phyloP scores from a whole-genome alignment of 495 filamentous ascomycete species.

The Evernia prunastri region DNA sequence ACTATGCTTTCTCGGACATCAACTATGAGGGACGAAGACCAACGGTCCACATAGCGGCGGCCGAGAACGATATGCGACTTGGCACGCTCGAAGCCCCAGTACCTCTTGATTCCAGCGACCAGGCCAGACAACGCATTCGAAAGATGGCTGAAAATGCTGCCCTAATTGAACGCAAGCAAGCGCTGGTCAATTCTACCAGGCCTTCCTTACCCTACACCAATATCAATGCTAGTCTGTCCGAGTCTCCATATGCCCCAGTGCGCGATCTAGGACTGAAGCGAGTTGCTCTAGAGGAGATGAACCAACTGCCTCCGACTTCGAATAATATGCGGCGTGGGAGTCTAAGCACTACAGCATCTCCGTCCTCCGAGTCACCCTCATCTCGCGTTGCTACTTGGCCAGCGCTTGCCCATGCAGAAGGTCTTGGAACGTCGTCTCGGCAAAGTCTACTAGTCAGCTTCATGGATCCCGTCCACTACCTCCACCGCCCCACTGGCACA shows the following conservation, averaged over 20 bases:
- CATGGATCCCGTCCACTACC: conserved; percentile 42
- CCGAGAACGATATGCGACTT: neutral
- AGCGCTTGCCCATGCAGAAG: neutral
- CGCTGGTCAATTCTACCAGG: conserved; percentile 2
- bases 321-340: neutral
- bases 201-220: conserved; percentile 1
- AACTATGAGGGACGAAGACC: conserved; percentile 16
- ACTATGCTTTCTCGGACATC: conserved; percentile 12
- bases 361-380: neutral
- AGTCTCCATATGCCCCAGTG: conserved; percentile 1
- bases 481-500: conserved; percentile 40
- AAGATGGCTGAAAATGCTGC: conserved; percentile 7
- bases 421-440: neutral
- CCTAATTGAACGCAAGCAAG: conserved; percentile 15
- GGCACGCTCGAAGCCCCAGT: neutral
- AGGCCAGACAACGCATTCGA: conserved; percentile 4
- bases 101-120: neutral
- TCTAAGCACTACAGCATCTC: neutral
- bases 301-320: neutral
- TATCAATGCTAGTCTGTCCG: neutral
- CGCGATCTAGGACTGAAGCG: neutral
- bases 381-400: neutral
- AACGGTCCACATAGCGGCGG: neutral
- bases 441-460: conserved; percentile 20
- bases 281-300: neutral